Conservation (phyloP, 768 basidiomycete species). For the Trametes cinnabarina region DNA sequence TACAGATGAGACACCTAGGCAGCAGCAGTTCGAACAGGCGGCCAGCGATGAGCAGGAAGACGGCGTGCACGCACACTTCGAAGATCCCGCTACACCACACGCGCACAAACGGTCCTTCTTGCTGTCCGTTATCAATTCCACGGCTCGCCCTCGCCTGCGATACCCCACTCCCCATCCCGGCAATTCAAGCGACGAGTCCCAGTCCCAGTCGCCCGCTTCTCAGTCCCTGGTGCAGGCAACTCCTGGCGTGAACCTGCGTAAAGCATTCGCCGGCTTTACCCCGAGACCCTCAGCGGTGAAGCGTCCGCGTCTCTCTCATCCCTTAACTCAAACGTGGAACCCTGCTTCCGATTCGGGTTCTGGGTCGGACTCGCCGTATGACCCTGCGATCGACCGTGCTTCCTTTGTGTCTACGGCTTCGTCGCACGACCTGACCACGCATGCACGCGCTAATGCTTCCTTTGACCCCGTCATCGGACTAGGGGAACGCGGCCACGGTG, state of each 20-base stretch:
- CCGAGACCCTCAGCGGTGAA: conserved; percentile 50
- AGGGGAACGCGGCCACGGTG: conserved; percentile 60
- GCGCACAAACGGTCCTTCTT: conserved; percentile 79
- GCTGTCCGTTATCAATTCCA: conserved; percentile 80
- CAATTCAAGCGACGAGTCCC: conserved; percentile 13
- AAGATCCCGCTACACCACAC: conserved; percentile 61
- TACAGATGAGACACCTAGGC: conserved; percentile 5
- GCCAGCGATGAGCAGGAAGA: conserved; percentile 28
- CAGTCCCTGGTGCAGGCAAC: conserved; percentile 29
- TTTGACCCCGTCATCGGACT: conserved; percentile 83
- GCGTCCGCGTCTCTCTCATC: conserved; percentile 55
- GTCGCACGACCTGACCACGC: conserved; percentile 83
- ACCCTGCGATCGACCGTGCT: conserved; percentile 50
- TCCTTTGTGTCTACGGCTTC: conserved; percentile 83
- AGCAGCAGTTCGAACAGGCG: conserved; percentile 5
- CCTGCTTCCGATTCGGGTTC: conserved; percentile 26
- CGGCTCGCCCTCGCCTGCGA: conserved; percentile 68
- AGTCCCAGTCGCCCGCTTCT: conserved; percentile 8
- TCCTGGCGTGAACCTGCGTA: conserved; percentile 39
- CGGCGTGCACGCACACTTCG: background rate
- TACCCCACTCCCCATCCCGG: conserved; percentile 62
- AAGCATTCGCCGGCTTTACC: conserved; percentile 63
- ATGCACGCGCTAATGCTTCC: conserved; percentile 78
- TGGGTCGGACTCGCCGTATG: conserved; percentile 37
- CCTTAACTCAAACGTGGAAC: conserved; percentile 53